These are phyloP conservation scores for Penicillium cinerascens DNA, from an alignment of 495 filamentous ascomycete species.

Conservation along the genomic window DNA sequence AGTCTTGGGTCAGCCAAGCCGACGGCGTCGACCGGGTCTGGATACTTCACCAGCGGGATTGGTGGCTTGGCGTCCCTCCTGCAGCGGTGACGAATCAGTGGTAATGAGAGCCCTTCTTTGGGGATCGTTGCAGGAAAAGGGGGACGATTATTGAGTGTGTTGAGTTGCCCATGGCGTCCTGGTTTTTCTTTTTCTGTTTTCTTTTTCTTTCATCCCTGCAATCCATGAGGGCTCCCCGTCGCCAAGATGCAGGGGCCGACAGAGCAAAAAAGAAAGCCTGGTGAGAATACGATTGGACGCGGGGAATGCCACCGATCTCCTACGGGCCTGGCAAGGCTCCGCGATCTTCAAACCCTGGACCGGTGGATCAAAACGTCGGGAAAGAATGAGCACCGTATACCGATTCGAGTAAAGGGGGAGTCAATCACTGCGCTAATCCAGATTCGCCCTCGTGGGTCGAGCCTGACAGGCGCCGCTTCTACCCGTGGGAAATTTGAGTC, in stretches of 20 bases:
- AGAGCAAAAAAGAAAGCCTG: conserved; percentile 1
- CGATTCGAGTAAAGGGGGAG: conserved; percentile 9
- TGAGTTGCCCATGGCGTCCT: not conserved
- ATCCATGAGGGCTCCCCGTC: not conserved
- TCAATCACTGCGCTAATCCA: conserved; percentile 3
- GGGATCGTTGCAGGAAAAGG: not conserved
- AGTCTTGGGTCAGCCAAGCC: conserved; percentile 5
- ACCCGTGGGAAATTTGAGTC: conserved; percentile 16
- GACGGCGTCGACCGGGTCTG: not conserved
- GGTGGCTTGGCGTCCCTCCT: not conserved
- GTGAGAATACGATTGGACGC: not conserved
- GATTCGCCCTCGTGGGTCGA: not conserved
- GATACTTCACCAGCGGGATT: conserved; percentile 1
- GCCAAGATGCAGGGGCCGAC: not conserved
- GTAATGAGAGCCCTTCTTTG: not conserved
- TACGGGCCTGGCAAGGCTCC: conserved; percentile 2
- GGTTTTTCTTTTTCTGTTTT: not conserved
- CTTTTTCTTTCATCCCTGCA: conserved; percentile 1
- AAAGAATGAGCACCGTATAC: conserved; percentile 15
- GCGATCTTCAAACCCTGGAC: conserved; percentile 11
- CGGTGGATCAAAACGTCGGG: conserved; percentile 14
- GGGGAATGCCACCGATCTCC: conserved; percentile 5
- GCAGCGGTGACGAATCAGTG: not conserved
- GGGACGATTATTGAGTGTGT: not conserved
- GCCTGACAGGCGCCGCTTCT: conserved; percentile 19